Conservation (phyloP, 192 early-diverging fungal species). For the Backusella tarrabulga region DNA sequence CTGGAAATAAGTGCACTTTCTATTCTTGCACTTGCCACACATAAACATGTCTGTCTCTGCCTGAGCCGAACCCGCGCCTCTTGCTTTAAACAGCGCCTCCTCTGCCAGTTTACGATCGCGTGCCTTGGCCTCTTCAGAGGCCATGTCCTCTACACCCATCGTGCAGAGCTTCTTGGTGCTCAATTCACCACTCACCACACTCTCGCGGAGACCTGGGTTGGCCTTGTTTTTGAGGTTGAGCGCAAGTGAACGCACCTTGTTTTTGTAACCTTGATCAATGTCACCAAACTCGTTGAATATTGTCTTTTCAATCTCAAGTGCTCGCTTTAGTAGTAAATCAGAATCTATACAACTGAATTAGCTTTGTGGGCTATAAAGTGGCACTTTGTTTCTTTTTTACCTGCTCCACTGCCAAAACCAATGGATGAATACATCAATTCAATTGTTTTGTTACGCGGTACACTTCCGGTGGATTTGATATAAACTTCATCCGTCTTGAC, state of each 20-base stretch:
- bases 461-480: slow-evolving; percentile 53
- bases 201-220: slow-evolving; percentile 71
- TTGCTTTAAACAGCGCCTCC: slow-evolving; percentile 73
- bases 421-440: slow-evolving; percentile 82
- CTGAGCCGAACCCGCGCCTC: slow-evolving; percentile 65
- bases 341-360: slow-evolving; percentile 32
- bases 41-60: slow-evolving; percentile 92
- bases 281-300: slow-evolving; percentile 58
- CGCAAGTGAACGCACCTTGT: slow-evolving; percentile 71
- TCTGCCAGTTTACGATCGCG: slow-evolving; percentile 68
- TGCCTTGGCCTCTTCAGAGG: slow-evolving; percentile 79
- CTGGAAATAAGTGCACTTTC: slow-evolving; percentile 91
- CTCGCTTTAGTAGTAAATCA: slow-evolving; percentile 48
- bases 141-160: slow-evolving; percentile 88
- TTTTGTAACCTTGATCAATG: slow-evolving; percentile 62
- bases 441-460: slow-evolving; percentile 73
- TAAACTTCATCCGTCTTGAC: slow-evolving; percentile 55
- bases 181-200: slow-evolving; percentile 68
- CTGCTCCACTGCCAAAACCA: slow-evolving; percentile 50
- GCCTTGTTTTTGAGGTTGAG: slow-evolving; percentile 74
- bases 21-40: slow-evolving; percentile 88
- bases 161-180: slow-evolving; percentile 62
- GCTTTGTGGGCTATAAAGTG: no score
- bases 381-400: slow-evolving; percentile 31
- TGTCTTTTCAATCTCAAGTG: slow-evolving; percentile 58